Evolutionary conservation across 441 rosid species (phyloP).

Genomic region (Viola pubescens): DNA sequence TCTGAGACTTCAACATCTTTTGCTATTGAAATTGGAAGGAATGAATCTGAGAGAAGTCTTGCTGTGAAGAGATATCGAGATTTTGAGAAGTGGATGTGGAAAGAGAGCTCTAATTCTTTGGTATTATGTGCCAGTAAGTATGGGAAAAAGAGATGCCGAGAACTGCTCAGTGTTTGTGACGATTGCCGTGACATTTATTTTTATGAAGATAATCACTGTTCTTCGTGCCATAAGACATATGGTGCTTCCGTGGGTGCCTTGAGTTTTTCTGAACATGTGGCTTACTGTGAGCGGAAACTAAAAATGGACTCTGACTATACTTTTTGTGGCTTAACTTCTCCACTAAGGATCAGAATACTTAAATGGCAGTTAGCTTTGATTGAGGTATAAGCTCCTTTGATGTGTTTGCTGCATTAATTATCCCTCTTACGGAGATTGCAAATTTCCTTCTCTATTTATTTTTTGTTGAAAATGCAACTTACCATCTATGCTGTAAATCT

Average conservation of each 20-base stretch:
- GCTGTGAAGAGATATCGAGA: slow-evolving; percentile 57
- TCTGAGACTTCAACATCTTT: slow-evolving; percentile 55
- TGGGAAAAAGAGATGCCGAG: slow-evolving; percentile 50
- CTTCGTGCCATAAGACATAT: slow-evolving; percentile 39
- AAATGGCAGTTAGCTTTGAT: slow-evolving; percentile 51
- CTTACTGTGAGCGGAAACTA: slow-evolving; percentile 26
- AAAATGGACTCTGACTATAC: slow-evolving; percentile 22
- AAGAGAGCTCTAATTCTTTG: slow-evolving; percentile 38
- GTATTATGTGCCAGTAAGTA: slow-evolving; percentile 39
- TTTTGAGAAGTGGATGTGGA: slow-evolving; percentile 82
- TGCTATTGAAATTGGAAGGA: slow-evolving; percentile 49
- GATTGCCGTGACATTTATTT: slow-evolving; percentile 42
- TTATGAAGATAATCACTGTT: slow-evolving; percentile 36
- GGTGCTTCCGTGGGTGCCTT: slow-evolving; percentile 20
- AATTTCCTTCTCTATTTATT: background rate
- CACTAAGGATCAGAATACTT: slow-evolving; percentile 51
- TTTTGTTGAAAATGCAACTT: slow-evolving; percentile 5
- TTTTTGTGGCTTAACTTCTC: slow-evolving; percentile 32
- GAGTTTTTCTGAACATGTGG: slow-evolving; percentile 42
- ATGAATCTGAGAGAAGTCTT: slow-evolving; percentile 30
- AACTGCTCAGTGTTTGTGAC: slow-evolving; percentile 45
- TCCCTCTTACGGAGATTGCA: no score
- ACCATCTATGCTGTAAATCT: slow-evolving; percentile 3
- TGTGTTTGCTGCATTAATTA: background rate
- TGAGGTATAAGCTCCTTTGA: slow-evolving; percentile 36